A percentile compares a stretch with the other conserved stretches of the same genome.
phyloP scores from a whole-genome alignment of 345 rosid genomes.

The Corchorus capsularis region DNA sequence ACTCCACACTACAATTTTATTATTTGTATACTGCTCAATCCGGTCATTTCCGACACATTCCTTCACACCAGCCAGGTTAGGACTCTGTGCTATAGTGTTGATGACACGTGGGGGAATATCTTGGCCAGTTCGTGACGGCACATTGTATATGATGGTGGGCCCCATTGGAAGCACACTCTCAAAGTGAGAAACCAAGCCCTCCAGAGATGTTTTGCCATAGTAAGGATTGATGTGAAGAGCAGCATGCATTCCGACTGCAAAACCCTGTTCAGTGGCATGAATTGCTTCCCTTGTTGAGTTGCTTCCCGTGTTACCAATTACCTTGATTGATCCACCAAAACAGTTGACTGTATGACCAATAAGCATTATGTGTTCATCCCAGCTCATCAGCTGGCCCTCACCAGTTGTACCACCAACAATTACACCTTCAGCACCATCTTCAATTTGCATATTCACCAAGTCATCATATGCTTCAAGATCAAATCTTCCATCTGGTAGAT shows the following conservation, averaged over 20 bases:
- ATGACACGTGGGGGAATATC: conserved; percentile 72
- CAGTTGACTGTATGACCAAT: conserved; percentile 86
- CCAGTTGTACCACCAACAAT: conserved; percentile 94
- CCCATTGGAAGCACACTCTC: conserved; percentile 78
- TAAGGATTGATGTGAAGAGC: conserved; percentile 95
- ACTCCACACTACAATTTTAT: conserved; percentile 80
- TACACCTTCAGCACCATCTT: conserved; percentile 70
- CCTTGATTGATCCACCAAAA: conserved; percentile 73
- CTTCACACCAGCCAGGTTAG: conserved; percentile 74
- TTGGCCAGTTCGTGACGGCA: conserved; percentile 80
- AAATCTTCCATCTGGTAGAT: conserved; percentile 89
- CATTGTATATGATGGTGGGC: conserved; percentile 83
- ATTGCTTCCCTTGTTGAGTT: conserved; percentile 91
- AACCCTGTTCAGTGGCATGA: conserved; percentile 89
- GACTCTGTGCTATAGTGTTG: conserved; percentile 52
- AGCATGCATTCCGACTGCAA: conserved; percentile 93
- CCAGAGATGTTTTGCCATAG: conserved; percentile 85
- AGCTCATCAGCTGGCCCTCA: conserved; percentile 93
- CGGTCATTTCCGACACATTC: conserved; percentile 78
- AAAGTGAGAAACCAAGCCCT: conserved; percentile 73
- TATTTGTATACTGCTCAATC: conserved; percentile 56
- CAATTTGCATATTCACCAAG: conserved; percentile 70
- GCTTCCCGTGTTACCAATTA: conserved; percentile 86
- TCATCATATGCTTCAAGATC: conserved; percentile 89
- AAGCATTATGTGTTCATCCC: conserved; percentile 96